A percentile compares a stretch with the other conserved stretches of the same genome.
These are phyloP conservation scores for Parasitella parasitica DNA, from an alignment of 371 early-diverging fungal genomes.

Conservation along the genomic window DNA sequence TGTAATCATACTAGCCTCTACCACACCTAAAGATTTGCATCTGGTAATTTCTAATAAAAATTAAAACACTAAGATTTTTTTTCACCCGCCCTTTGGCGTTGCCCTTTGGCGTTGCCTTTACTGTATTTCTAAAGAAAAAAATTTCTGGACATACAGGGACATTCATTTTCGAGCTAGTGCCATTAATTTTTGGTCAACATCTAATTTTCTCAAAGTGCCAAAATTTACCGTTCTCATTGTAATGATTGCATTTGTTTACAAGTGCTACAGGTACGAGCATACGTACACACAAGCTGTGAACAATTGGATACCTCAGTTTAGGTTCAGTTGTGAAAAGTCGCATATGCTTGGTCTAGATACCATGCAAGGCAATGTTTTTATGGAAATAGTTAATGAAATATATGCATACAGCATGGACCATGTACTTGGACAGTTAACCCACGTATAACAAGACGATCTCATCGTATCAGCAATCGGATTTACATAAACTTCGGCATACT, in stretches of 20 bases:
- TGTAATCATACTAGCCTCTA: constrained; percentile 8
- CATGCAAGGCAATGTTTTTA: background rate
- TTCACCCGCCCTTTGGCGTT: background rate
- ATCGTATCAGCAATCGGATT: no score
- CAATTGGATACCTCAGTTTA: background rate
- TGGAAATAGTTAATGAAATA: background rate
- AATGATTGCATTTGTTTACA: no score
- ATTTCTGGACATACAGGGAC: constrained; percentile 1
- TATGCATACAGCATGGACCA: background rate
- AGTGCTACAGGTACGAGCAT: no score
- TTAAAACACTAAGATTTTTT: background rate
- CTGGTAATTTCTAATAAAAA: no score
- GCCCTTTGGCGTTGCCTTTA: no score
- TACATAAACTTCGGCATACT: no score
- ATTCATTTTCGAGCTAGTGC: constrained; percentile 1
- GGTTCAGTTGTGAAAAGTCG: background rate
- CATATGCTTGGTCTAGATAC: background rate
- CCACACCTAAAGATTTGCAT: no score
- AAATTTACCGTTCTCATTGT: no score
- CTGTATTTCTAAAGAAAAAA: background rate
- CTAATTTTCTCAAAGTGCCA: no score
- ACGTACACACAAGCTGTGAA: no score
- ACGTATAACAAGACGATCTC: background rate
- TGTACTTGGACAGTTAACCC: background rate
- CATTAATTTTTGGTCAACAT: no score